Percentiles rank a stretch among this genome's conserved stretches.
These are phyloP conservation scores for Nicotiana noctiflora DNA, from an alignment of 257 asterid genomes.

Conservation along the genomic window DNA sequence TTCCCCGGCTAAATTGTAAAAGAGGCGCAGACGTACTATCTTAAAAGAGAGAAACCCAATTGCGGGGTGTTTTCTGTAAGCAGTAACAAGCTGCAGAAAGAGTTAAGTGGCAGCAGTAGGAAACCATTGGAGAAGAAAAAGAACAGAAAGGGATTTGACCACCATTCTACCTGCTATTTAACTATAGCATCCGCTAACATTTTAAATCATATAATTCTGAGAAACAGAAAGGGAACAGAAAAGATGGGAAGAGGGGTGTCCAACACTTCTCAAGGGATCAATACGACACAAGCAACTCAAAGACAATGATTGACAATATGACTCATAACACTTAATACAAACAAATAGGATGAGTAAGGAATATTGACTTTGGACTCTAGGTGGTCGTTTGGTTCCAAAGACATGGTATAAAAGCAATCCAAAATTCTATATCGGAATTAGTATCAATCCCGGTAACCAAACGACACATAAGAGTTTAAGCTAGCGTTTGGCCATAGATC, in stretches of 20 bases:
- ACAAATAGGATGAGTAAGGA: neutral
- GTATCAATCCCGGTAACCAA: no score
- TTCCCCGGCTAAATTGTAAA: neutral
- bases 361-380: neutral
- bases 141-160: neutral
- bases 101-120: neutral
- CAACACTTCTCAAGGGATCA: neutral
- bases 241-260: conserved; percentile 1
- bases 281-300: conserved; percentile 1
- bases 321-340: neutral
- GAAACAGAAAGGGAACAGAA: neutral
- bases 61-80: neutral
- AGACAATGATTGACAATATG: neutral
- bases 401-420: no score
- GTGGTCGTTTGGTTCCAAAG: neutral
- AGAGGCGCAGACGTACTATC: neutral
- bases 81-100: neutral
- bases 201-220: no score
- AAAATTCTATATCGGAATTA: no score
- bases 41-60: neutral
- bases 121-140: neutral
- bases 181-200: no score
- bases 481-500: no score
- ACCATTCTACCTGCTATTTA: no score
- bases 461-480: no score